phyloP scores from a whole-genome alignment of 164 flowering plant species.

The Dillenia suffruticosa region DNA sequence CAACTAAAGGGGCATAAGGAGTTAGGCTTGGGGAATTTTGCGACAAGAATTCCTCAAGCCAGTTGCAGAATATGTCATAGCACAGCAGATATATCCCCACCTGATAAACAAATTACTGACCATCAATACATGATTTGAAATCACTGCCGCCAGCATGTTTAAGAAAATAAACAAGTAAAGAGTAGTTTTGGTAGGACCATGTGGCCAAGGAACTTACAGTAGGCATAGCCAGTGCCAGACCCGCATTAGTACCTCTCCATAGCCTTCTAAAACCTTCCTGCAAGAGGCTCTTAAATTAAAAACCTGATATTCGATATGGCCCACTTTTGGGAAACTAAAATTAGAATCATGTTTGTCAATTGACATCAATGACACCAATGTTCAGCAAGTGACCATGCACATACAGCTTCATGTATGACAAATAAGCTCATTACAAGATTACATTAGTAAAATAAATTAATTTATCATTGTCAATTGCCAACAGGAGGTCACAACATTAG shows the following conservation, averaged over 20 bases:
- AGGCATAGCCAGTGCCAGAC: slow-evolving; percentile 87
- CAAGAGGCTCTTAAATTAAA: slow-evolving; percentile 4
- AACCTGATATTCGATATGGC: background rate
- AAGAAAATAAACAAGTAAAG: too few relatives aligned
- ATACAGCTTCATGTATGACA: too few relatives aligned
- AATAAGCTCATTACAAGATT: too few relatives aligned
- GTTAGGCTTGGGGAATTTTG: slow-evolving; percentile 58
- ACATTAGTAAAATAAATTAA: too few relatives aligned
- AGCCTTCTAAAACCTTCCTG: slow-evolving; percentile 90
- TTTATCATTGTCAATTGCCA: too few relatives aligned
- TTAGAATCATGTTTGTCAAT: too few relatives aligned
- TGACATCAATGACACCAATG: too few relatives aligned
- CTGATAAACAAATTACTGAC: slow-evolving; percentile 31
- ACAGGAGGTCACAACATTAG: too few relatives aligned
- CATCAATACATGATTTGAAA: background rate
- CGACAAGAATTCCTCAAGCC: slow-evolving; percentile 55
- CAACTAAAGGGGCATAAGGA: slow-evolving; percentile 84
- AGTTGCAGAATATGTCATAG: slow-evolving; percentile 80
- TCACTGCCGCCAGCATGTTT: too few relatives aligned
- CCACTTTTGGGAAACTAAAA: too few relatives aligned
- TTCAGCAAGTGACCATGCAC: too few relatives aligned
- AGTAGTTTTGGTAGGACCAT: too few relatives aligned
- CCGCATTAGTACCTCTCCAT: slow-evolving; percentile 99
- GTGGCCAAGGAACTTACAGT: slow-evolving; percentile 46
- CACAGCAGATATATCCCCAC: slow-evolving; percentile 95